Evolutionary conservation across 2,329 filamentous ascomycete species (phyloP), one percentile per base, ranked within the genome.

Genomic region (Cadophora sp.): DNA sequence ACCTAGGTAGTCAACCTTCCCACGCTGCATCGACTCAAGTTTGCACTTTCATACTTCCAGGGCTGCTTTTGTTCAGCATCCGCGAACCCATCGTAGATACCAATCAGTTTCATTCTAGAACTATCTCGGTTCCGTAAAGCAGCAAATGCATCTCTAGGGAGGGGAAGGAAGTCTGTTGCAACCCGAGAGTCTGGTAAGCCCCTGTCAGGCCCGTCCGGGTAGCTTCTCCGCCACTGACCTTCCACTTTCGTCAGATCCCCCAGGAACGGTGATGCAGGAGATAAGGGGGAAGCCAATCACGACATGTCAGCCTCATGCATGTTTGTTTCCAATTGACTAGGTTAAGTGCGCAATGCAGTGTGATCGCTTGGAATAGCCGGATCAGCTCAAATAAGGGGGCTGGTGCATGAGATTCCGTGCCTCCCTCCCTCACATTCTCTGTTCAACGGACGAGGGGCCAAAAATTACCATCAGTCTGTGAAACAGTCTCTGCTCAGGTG

Each of bases 181-280:
- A 51, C 48, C 48, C 48, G 22, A 27, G 22, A 51, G 48, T 51
- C 48, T 51, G 48, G 48, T 51, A 51, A 51, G 22, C 48, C 22
- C 11, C 24, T 18, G 22, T 27, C 22, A 20, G n/a, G 22, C 9
- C 22, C 13, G 22, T 27, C 48, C 22, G 48, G 48, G 41, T 11
- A 51, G 48, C 48, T 16, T 14, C 48, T 51, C 48, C 48, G 48
- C 48, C 22, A 51, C 48, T 51, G 48, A 51, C 48, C 48, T 51
- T 51, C 48, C 48, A 16, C 14, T 27, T 8, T 16, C 8, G 48
- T 27, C 24, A 20, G 24, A 22, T 27, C 22, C 48, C 13, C 13
- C 48, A 51, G 48, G 48, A 16, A 13, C 9, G 48, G 5, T 22
- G 4, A 9, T 5, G 20, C 4, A 4, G 3, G 22, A 51, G 48